Evolutionary conservation across 306 rosid species (phyloP), one percentile per base, ranked within the genome.

Genomic region (Senna siamea): DNA sequence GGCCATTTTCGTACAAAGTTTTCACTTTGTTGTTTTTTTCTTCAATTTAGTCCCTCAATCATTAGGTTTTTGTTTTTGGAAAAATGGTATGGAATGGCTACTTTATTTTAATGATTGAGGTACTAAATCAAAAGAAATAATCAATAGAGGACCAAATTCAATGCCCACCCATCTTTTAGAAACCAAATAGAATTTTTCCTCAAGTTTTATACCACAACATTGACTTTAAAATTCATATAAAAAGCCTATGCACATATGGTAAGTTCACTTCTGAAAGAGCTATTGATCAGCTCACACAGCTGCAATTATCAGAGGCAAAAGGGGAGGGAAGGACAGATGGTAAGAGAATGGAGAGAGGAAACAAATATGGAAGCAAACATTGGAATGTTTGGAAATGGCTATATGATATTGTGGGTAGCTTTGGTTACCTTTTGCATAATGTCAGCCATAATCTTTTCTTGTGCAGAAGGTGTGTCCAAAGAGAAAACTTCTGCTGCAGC

Each of bases 211-310:
- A 5, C 41, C 64, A 57, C 18, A 28, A 57, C 18, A 28, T 0
- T 28, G 77, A 76, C 86, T 64, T 54, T 65, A 13, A 19, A 58
- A 17, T 73, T 17, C 50, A 26, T 80, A 77, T 73, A 77, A 70
- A 59, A 52, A 70, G 57, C 70, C 15, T 37, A 17, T n/a, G 8
- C 46, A 10, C 50, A 37, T 18, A 14, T 9, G 50, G 2, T 62
- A 5, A n/a, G 15, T 50, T 62, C 68, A 11, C 23, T 18, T 15
- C 68, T 37, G 32, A 38, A 17, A 60, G 15, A 60, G 23, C 26
- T 34, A 35, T 0, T n/a, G 2, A 8, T 12, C 40, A 26, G 30
- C 30, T 26, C 30, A 26, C 30, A 26, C 43, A 60, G 47, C 46
- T 35, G 5, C 28, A 1, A 26, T 26, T 17, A 1, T 0, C 9